phyloP scores from a whole-genome alignment of 1,139 yeast genomes.

The Candida sp. region DNA sequence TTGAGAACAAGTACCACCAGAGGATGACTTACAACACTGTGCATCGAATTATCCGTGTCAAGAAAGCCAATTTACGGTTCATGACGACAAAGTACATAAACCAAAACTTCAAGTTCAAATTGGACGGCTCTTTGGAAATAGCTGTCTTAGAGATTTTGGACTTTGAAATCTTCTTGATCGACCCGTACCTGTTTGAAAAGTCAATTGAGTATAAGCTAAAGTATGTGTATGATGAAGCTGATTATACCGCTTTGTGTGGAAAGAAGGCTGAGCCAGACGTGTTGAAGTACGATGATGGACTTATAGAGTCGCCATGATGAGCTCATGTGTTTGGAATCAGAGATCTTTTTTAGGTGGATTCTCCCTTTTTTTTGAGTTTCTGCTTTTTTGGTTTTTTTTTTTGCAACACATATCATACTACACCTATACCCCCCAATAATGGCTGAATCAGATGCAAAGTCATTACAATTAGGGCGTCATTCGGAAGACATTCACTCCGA shows the following conservation, averaged over 20 bases:
- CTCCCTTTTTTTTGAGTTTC: neutral
- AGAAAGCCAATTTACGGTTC: slow-evolving; percentile 30
- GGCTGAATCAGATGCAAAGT: slow-evolving; percentile 1
- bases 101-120: slow-evolving; percentile 15
- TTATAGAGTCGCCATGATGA: neutral
- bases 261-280: neutral
- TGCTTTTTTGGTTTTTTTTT: slow-evolving; percentile 1
- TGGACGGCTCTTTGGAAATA: slow-evolving; percentile 17
- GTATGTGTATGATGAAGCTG: slow-evolving; percentile 26
- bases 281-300: neutral
- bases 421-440: neutral
- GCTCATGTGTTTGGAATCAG: too few species aligned
- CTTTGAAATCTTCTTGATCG: slow-evolving; percentile 33
- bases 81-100: slow-evolving; percentile 17
- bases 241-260: slow-evolving; percentile 16
- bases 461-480: neutral
- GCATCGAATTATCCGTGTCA: slow-evolving; percentile 27
- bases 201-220: slow-evolving; percentile 20
- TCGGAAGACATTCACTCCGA: neutral
- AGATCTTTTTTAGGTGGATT: neutral
- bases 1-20: slow-evolving; percentile 33
- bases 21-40: slow-evolving; percentile 35
- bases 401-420: slow-evolving; percentile 1
- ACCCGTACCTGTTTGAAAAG: slow-evolving; percentile 25
- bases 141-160: slow-evolving; percentile 28